Percentiles rank a stretch among this genome's conserved stretches.
Conservation (phyloP, 2,329 filamentous ascomycete species). For the Clonostachys sp. region DNA sequence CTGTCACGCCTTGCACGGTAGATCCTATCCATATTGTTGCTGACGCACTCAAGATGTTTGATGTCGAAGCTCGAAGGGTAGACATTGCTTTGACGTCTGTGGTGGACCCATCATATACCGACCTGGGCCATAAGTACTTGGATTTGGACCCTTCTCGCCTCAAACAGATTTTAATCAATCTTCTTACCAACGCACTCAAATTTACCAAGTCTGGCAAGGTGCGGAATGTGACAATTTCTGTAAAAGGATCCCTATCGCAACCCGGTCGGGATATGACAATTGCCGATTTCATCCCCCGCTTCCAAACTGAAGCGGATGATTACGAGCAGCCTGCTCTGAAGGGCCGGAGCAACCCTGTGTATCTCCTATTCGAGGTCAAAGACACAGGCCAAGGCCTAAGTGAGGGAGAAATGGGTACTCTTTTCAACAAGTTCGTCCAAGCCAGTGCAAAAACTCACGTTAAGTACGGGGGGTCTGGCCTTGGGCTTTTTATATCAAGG, state of each 20-base stretch:
- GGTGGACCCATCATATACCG: constrained; percentile 56
- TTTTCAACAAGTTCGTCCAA: constrained; percentile 78
- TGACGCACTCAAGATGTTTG: constrained; percentile 72
- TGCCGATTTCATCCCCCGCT: constrained; percentile 59
- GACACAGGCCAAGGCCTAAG: constrained; percentile 75
- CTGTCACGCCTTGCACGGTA: constrained; percentile 66
- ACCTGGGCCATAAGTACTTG: constrained; percentile 59
- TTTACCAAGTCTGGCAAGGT: constrained; percentile 64
- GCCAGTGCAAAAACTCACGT: constrained; percentile 72
- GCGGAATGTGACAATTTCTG: constrained; percentile 45
- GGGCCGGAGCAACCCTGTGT: constrained; percentile 43
- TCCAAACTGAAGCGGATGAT: constrained; percentile 35
- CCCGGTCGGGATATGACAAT: constrained; percentile 32
- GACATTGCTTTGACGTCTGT: constrained; percentile 63
- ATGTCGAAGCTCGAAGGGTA: constrained; percentile 66
- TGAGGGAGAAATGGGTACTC: constrained; percentile 64
- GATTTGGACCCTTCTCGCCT: constrained; percentile 69
- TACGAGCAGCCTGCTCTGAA: constrained; percentile 24
- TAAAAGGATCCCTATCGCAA: constrained; percentile 35
- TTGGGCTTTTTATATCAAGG: constrained; percentile 75
- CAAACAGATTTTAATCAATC: constrained; percentile 74
- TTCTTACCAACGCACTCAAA: constrained; percentile 78
- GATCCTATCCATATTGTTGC: constrained; percentile 64
- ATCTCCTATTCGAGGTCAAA: constrained; percentile 67
- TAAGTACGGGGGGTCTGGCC: constrained; percentile 73